These are phyloP conservation scores for Scalesia atractyloides DNA, from an alignment of 129 eudicot species.

Conservation along the genomic window DNA sequence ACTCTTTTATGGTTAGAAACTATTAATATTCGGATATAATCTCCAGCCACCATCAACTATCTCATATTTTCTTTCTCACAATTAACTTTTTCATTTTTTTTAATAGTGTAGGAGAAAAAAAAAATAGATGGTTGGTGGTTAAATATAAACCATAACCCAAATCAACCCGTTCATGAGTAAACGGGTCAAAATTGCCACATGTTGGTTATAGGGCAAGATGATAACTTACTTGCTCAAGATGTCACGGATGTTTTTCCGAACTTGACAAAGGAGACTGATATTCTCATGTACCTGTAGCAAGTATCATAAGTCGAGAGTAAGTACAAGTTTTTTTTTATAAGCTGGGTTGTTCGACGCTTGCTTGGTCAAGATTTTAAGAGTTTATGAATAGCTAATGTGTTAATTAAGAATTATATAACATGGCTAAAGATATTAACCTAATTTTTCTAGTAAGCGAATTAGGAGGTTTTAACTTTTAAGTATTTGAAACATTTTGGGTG, in stretches of 20 bases:
- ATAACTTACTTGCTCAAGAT: conserved; percentile 59
- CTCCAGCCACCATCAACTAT: not conserved
- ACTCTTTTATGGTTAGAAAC: not conserved
- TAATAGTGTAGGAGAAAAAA: not conserved
- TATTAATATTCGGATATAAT: not conserved
- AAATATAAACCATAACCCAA: not conserved
- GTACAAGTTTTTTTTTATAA: not conserved
- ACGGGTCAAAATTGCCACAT: not conserved
- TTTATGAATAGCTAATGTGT: not conserved
- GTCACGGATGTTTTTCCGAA: conserved; percentile 60
- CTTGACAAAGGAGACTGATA: conserved; percentile 66
- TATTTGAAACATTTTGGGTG: not conserved
- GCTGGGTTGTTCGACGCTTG: not conserved
- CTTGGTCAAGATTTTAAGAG: not conserved
- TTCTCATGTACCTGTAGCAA: conserved; percentile 64
- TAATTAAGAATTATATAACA: not conserved
- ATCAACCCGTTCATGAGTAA: conserved; percentile 5
- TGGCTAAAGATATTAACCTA: not conserved
- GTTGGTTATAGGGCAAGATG: conserved; percentile 8
- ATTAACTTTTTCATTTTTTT: not conserved
- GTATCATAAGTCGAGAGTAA: conserved; percentile 18
- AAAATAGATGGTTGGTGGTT: not conserved
- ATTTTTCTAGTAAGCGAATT: not conserved
- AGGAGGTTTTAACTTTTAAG: not conserved
- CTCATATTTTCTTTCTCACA: not conserved